Evolutionary conservation across 2,329 filamentous ascomycete genomes (phyloP), one percentile per base, ranked within the genome.

Genomic region (Penicillium sp.): DNA sequence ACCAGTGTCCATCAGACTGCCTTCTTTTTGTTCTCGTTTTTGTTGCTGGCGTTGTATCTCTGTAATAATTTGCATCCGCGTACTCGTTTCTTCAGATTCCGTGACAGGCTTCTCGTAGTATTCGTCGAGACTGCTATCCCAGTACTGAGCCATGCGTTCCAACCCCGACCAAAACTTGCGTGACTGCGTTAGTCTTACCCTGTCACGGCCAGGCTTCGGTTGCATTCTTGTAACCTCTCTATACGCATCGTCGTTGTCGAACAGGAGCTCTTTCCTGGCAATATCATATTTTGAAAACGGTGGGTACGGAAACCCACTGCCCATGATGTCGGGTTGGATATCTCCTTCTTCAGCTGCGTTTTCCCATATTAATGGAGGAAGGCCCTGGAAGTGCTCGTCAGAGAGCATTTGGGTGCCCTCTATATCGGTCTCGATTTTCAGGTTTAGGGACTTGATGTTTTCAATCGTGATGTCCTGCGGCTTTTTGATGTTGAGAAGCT

Each of bases 151-250:
- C 77, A 86, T 77, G 35, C 77, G 78, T 61, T 85, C 81, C 52
- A 87, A 71, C 2, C 77, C 79, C 52, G 78, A 76, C 79, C 81
- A 87, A 67, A 87, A 86, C 56, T 81, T 83, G 52, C 83, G 75
- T 58, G 82, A 78, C 61, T 84, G 79, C 0, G 79, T 77, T 46
- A 86, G 63, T 16, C 80, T 76, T 5, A 81, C 73, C 18, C 78
- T 76, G 54, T 74, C 68, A 14, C 74, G 74, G 4, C 76, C 76
- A 26, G 76, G 72, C 23, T 70, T 71, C 12, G 76, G 75, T 3
- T 69, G 65, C 49, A 79, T 73, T 11, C 82, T 76, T 35, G 76
- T 75, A 52, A 85, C 74, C 49, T 79, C 79, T n/a, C 80, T 75
- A 63, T 83, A 86, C 1, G 78, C 82, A 63, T 81, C 80, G 57